These are phyloP conservation scores for Sarocladiaceae sp. DNA, from an alignment of 2,329 filamentous ascomycete genomes.

Conservation along the genomic window DNA sequence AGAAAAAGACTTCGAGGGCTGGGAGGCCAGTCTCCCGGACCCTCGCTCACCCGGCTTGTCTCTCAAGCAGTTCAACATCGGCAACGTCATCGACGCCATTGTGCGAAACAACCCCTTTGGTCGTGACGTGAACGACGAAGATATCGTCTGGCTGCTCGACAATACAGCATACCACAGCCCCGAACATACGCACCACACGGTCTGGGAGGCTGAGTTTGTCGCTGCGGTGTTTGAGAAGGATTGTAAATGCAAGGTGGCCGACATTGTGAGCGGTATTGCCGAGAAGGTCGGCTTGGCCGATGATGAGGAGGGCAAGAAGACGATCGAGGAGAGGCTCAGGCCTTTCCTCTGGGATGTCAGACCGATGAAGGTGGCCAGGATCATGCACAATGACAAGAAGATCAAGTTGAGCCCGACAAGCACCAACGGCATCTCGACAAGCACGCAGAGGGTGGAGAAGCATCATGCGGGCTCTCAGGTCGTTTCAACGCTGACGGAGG, in stretches of 20 bases:
- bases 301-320: slow-evolving; percentile 49
- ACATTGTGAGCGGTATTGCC: slow-evolving; percentile 64
- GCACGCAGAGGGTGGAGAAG: slow-evolving; percentile 6
- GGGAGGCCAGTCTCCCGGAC: slow-evolving; percentile 40
- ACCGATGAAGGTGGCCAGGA: slow-evolving; percentile 61
- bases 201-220: slow-evolving; percentile 79
- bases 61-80: slow-evolving; percentile 18
- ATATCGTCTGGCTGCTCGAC: slow-evolving; percentile 84
- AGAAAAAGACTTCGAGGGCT: slow-evolving; percentile 41
- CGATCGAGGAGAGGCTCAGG: slow-evolving; percentile 61
- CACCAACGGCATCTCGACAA: slow-evolving; percentile 61
- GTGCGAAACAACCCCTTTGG: slow-evolving; percentile 51
- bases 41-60: slow-evolving; percentile 21
- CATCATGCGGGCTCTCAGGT: slow-evolving; percentile 31
- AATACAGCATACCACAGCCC: slow-evolving; percentile 69
- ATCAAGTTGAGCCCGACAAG: slow-evolving; percentile 63
- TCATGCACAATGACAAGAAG: slow-evolving; percentile 45
- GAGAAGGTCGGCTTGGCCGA: slow-evolving; percentile 61
- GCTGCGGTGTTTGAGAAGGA: slow-evolving; percentile 73
- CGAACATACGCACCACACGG: slow-evolving; percentile 31
- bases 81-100: slow-evolving; percentile 42
- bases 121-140: slow-evolving; percentile 52
- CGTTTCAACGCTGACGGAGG: slow-evolving; percentile 43
- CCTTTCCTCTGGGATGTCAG: slow-evolving; percentile 75
- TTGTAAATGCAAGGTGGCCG: slow-evolving; percentile 59